Evolutionary conservation across 371 early-diverging fungal species (phyloP).

Genomic region (Haplosporangium sp.): DNA sequence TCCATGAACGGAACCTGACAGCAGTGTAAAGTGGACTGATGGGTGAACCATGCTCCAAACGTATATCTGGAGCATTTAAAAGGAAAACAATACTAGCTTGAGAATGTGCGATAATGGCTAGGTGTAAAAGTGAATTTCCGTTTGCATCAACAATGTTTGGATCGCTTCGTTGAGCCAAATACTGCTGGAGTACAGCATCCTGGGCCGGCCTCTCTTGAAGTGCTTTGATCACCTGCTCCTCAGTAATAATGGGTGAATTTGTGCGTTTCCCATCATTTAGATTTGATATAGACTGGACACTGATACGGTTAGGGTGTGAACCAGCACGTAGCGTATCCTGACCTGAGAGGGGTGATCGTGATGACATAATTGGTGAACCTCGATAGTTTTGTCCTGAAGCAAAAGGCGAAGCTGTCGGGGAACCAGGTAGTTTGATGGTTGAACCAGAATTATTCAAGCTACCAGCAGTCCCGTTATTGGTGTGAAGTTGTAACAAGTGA

Average conservation of each 20-base stretch:
- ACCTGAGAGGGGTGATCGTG: constrained; percentile 40
- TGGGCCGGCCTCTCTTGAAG: constrained; percentile 44
- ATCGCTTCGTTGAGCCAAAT: constrained; percentile 40
- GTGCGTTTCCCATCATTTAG: constrained; percentile 18
- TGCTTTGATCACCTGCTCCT: constrained; percentile 46
- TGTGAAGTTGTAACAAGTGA: constrained; percentile 30
- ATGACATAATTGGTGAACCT: constrained; percentile 38
- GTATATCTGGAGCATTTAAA: constrained; percentile 44
- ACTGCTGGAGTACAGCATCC: constrained; percentile 41
- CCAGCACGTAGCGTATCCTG: constrained; percentile 26
- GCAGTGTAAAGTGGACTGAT: constrained; percentile 53
- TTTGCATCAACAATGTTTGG: constrained; percentile 52
- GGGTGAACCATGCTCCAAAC: constrained; percentile 49
- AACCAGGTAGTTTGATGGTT: constrained; percentile 45
- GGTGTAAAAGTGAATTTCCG: constrained; percentile 49
- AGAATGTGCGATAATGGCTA: constrained; percentile 48
- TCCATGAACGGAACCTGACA: constrained; percentile 54
- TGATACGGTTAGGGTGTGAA: constrained; percentile 38
- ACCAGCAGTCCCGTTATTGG: constrained; percentile 26
- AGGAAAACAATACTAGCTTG: constrained; percentile 51
- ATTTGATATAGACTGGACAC: constrained; percentile 40
- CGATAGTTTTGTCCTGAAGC: constrained; percentile 31
- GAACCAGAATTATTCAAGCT: constrained; percentile 25
- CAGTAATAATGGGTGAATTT: constrained; percentile 15
- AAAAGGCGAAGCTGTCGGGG: constrained; percentile 37